A percentile compares a stretch with the other conserved stretches of the same genome.
Conservation (phyloP, 176 grass and related monocot species). For the Eremochloa ophiuroides region DNA sequence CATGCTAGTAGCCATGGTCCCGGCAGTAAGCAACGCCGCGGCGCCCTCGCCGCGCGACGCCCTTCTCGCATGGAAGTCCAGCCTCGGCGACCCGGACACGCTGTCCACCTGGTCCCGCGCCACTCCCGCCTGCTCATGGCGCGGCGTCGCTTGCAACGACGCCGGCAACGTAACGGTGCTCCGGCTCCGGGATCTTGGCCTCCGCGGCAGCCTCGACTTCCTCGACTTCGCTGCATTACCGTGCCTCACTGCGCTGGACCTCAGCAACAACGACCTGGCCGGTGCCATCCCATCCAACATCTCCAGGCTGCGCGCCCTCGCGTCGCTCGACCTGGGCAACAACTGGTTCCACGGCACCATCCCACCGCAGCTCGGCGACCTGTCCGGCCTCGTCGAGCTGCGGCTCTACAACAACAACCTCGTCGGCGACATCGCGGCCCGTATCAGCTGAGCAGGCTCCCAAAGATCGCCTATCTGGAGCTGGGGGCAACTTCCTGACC, state of each 20-base stretch:
- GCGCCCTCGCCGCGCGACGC: constrained; percentile 22
- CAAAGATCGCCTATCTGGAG: constrained; percentile 44
- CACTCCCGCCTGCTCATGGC: constrained; percentile 37
- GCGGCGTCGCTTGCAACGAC: constrained; percentile 33
- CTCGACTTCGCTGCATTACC: too few relatives aligned
- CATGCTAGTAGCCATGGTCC: neutral
- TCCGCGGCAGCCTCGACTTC: too few relatives aligned
- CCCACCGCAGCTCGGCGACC: constrained; percentile 55
- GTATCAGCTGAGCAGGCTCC: constrained; percentile 53
- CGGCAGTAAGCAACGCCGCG: neutral
- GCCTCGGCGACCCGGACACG: constrained; percentile 4
- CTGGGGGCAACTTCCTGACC: constrained; percentile 47
- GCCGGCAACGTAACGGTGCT: neutral
- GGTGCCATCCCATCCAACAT: neutral
- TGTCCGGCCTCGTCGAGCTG: constrained; percentile 51
- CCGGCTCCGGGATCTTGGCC: too few relatives aligned
- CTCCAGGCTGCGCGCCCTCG: constrained; percentile 7
- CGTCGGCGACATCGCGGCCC: constrained; percentile 35
- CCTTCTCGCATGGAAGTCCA: constrained; percentile 61
- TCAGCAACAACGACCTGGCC: neutral
- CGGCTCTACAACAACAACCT: constrained; percentile 70
- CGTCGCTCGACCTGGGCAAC: constrained; percentile 44
- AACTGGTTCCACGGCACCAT: constrained; percentile 43
- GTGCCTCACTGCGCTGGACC: neutral
- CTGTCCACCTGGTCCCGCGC: constrained; percentile 37